Evolutionary conservation across 805 yeast genomes (phyloP), one percentile per base, ranked within the genome.

Genomic region (Candida alai): DNA sequence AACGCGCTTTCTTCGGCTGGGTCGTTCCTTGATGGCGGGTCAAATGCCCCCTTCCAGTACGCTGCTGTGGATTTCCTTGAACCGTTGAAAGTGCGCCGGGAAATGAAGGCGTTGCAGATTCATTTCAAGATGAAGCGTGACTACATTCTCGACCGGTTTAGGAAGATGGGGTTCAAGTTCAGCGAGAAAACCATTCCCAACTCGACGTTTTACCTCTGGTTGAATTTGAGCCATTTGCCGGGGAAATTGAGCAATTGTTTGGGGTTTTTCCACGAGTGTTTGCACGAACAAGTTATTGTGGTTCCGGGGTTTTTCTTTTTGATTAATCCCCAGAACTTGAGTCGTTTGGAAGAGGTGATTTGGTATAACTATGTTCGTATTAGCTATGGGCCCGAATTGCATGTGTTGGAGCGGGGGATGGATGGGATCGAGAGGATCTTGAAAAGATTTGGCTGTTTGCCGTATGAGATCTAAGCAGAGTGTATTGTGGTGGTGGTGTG

Each of bases 231-330:
- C 13, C 76, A 70, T 41, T 62, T 76, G 26, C 80, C 80, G 1
- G 73, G 74, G 1, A 76, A 76, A 50, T 55, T 76, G 33, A 60
- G 73, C 30, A 76, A 75, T 47, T 73, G 80, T 47, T 61, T 76
- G 26, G 81, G 82, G 0, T 76, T 76, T 45, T 76, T 76, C 68
- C 82, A 76, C 48, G 82, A 76, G 51, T 74, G 78, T 40, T 56
- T 76, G 27, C 80, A 74, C 45, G 79, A 75, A 44, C 69, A 69
- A 44, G 78, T 74, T 9, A 76, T 76, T 47, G 70, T 73, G 20
- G 82, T 76, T 13, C 82, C 82, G 3, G 82, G 82, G 2, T 75
- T 76, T 42, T 76, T 76, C 60, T 76, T 76, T 49, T 74, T 76
- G 48, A 64, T 76, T 42, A 76, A 76, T 42, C 82, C 82, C 4